Evolutionary conservation across 2,329 filamentous ascomycete genomes (phyloP).

Genomic region (Ceratocystis papillata): DNA sequence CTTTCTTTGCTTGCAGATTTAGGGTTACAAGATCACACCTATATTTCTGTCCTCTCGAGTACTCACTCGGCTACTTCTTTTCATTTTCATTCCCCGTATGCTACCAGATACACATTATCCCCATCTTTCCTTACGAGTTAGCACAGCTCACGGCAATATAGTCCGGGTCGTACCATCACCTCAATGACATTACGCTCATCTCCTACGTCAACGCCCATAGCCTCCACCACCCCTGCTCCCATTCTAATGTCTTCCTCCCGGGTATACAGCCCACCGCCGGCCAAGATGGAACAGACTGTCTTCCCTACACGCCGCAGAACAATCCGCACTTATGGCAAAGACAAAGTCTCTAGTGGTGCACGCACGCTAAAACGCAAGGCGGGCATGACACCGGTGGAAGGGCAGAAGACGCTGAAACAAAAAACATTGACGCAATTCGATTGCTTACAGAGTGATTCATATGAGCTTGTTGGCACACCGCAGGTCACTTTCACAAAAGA

Average conservation of each 20-base stretch:
- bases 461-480: neutral
- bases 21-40: neutral
- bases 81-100: too few species aligned
- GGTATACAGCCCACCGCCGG: conserved; percentile 31
- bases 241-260: conserved; percentile 26
- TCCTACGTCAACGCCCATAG: neutral
- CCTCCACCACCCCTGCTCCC: neutral
- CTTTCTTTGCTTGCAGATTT: neutral
- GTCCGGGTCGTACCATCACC: too few species aligned
- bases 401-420: conserved; percentile 30
- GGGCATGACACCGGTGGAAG: neutral
- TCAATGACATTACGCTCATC: neutral
- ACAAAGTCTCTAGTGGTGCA: neutral
- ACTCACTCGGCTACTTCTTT: neutral
- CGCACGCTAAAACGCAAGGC: neutral
- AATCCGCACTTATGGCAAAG: conserved; percentile 32
- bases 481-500: neutral
- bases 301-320: conserved; percentile 33
- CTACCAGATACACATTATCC: too few species aligned
- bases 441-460: neutral
- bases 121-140: neutral
- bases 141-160: too few species aligned
- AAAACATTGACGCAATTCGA: conserved; percentile 36
- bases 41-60: neutral
- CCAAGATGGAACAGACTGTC: conserved; percentile 32